phyloP scores from a whole-genome alignment of 2,329 filamentous ascomycete species.

The Paecilomyces niveus region DNA sequence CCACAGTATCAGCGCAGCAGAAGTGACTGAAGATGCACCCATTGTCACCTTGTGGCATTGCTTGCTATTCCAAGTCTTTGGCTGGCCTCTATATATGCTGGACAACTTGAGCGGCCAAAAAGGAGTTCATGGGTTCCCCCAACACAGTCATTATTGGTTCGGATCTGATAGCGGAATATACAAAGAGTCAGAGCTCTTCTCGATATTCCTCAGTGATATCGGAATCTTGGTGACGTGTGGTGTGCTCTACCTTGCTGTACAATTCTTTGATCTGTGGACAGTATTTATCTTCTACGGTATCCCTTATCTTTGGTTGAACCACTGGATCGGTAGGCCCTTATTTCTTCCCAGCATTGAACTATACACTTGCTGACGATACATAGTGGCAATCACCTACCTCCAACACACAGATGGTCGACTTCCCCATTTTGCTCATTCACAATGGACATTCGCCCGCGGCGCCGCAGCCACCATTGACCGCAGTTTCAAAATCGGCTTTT shows the following conservation, averaged over 20 bases:
- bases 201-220: conserved; percentile 47
- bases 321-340: not conserved
- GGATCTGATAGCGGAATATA: conserved; percentile 56
- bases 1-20: conserved; percentile 41
- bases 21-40: conserved; percentile 52
- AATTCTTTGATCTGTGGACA: not conserved
- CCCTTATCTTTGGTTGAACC: not conserved
- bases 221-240: not conserved
- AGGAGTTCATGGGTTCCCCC: conserved; percentile 10
- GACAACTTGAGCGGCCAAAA: conserved; percentile 44
- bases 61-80: conserved; percentile 55
- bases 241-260: not conserved
- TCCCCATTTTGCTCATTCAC: conserved; percentile 50
- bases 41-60: conserved; percentile 47
- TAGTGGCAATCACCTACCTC: conserved; percentile 66
- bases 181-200: conserved; percentile 48
- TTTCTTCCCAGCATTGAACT: not conserved
- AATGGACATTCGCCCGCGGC: conserved; percentile 56
- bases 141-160: conserved; percentile 44
- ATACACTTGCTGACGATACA: not conserved
- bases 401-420: conserved; percentile 59
- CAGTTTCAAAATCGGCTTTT: conserved; percentile 48
- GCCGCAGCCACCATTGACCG: conserved; percentile 57
- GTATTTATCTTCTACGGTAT: not conserved
- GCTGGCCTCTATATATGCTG: conserved; percentile 58